These are phyloP conservation scores for Spizellomyces sp. DNA, from an alignment of 192 early-diverging fungal genomes.

Conservation along the genomic window DNA sequence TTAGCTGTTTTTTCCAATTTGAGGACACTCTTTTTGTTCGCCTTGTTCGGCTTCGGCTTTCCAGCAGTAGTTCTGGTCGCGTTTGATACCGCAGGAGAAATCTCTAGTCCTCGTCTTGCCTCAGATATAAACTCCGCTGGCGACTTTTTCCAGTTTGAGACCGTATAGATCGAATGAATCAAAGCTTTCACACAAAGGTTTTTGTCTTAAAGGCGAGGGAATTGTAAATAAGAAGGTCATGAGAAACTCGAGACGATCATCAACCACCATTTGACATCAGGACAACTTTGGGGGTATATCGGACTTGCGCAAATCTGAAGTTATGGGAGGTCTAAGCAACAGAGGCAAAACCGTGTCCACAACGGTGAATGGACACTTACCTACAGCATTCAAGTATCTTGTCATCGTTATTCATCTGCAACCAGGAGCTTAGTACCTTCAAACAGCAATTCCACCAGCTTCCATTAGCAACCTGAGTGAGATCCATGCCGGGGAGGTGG, in stretches of 20 bases:
- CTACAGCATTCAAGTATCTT: slow-evolving; percentile 35
- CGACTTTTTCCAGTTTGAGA: slow-evolving; percentile 8
- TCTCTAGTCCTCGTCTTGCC: neutral
- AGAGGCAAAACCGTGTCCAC: too few species aligned
- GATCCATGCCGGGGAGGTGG: slow-evolving; percentile 11
- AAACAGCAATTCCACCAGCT: too few species aligned
- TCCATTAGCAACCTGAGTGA: neutral
- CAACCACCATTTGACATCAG: slow-evolving; percentile 26
- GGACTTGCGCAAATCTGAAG: slow-evolving; percentile 8
- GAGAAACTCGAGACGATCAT: too few species aligned
- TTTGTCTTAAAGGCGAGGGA: slow-evolving; percentile 16
- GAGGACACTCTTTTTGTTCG: neutral
- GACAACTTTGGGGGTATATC: slow-evolving; percentile 1
- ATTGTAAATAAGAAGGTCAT: neutral
- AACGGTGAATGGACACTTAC: too few species aligned
- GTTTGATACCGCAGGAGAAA: neutral
- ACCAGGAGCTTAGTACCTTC: too few species aligned
- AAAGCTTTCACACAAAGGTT: slow-evolving; percentile 32
- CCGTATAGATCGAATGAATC: slow-evolving; percentile 15
- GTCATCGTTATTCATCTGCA: slow-evolving; percentile 27
- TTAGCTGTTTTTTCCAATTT: neutral
- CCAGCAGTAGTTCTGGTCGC: too few species aligned
- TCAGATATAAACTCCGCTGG: slow-evolving; percentile 3
- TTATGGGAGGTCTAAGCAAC: too few species aligned
- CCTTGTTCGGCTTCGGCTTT: neutral